phyloP scores from a whole-genome alignment of 257 asterid species.

The Nicotiana noctiflora region DNA sequence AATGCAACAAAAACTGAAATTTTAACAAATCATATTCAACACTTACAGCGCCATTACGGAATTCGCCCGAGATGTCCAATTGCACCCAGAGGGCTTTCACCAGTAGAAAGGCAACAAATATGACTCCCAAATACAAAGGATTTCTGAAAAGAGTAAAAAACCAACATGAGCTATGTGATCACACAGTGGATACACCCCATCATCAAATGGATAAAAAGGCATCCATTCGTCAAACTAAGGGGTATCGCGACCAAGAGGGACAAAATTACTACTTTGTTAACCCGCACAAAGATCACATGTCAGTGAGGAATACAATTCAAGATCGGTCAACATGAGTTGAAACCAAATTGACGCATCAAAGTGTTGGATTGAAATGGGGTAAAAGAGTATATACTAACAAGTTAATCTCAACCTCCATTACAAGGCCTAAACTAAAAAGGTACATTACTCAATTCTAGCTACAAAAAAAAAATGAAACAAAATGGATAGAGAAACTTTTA shows the following conservation, averaged over 20 bases:
- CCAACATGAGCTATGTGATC: background rate
- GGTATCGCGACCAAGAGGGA: background rate
- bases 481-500: background rate
- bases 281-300: too few species aligned
- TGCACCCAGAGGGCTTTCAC: conserved; percentile 96
- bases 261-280: background rate
- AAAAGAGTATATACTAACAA: too few species aligned
- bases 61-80: conserved; percentile 78
- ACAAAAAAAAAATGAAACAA: background rate
- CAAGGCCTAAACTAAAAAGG: too few species aligned
- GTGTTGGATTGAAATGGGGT: too few species aligned
- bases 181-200: background rate
- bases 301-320: too few species aligned
- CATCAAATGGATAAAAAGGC: background rate
- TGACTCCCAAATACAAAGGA: conserved; percentile 74
- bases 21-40: background rate
- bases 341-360: too few species aligned
- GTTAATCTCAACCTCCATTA: too few species aligned
- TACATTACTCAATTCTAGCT: too few species aligned
- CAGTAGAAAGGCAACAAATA: conserved; percentile 66
- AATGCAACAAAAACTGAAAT: background rate
- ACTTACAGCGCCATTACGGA: conserved; percentile 94
- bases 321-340: too few species aligned
- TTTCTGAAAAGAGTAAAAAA: conserved; percentile 52
- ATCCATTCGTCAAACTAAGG: background rate